A percentile compares a stretch with the other conserved stretches of the same genome.
These are phyloP conservation scores for Apiospora koreana DNA, from an alignment of 2,329 filamentous ascomycete species.

Conservation along the genomic window DNA sequence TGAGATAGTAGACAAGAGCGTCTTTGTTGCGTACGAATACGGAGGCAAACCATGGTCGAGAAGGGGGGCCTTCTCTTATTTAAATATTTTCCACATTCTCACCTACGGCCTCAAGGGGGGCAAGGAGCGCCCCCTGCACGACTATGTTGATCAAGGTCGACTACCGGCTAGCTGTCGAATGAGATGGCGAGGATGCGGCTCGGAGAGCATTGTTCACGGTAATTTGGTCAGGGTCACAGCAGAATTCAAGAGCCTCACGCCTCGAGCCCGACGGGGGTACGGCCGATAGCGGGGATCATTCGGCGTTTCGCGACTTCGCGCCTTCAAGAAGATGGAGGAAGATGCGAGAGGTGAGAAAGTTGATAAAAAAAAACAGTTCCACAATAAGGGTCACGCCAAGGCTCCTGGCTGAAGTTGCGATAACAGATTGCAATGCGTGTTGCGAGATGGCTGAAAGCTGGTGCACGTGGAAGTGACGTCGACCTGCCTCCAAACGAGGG, in stretches of 20 bases:
- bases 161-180: not conserved
- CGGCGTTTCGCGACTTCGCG: conserved; percentile 13
- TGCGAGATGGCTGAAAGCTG: conserved; percentile 3
- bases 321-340: not conserved
- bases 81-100: not conserved
- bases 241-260: conserved; percentile 6
- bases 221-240: not conserved
- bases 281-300: conserved; percentile 10
- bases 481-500: not conserved
- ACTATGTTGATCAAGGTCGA: conserved; percentile 1
- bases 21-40: not conserved
- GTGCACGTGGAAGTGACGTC: not conserved
- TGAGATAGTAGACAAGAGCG: not conserved
- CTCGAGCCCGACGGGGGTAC: not conserved
- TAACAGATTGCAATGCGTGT: not conserved
- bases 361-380: not conserved
- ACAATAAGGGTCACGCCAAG: conserved; percentile 3
- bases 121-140: not conserved
- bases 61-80: not conserved
- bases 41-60: not conserved
- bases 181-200: not conserved
- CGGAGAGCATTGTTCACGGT: not conserved
- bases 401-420: not conserved
- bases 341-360: not conserved
- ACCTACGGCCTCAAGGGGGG: not conserved